These are phyloP conservation scores for Dictyostelium firmibasis DNA, from an alignment of 78 protist genomes.

Conservation along the genomic window DNA sequence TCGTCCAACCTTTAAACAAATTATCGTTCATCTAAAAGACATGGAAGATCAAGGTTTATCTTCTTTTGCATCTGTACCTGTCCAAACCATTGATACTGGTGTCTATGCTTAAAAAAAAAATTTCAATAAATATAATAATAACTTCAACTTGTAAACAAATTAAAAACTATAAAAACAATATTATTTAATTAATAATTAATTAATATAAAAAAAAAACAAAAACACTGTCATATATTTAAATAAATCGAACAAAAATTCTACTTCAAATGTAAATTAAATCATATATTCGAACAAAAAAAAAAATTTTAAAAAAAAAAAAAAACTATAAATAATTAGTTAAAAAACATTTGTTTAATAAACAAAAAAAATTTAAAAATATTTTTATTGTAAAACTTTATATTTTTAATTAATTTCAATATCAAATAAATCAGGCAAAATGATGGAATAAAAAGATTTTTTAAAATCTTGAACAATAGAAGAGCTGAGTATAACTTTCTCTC, in stretches of 20 bases:
- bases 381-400: no score
- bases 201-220: background rate
- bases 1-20: conserved; percentile 73
- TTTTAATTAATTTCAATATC: no score
- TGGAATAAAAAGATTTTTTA: background rate
- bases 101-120: conserved; percentile 45
- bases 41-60: conserved; percentile 48
- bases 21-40: conserved; percentile 48
- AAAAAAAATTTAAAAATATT: no score
- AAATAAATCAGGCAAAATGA: background rate
- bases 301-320: no score
- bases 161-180: no score
- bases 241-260: background rate
- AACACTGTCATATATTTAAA: background rate
- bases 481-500: background rate
- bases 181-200: background rate
- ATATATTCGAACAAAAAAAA: background rate
- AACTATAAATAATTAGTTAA: no score
- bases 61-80: conserved; percentile 58
- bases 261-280: background rate
- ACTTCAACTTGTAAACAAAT: background rate
- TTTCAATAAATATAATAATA: background rate
- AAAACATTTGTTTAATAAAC: no score
- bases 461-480: background rate
- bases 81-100: conserved; percentile 41